These are phyloP conservation scores for Ailanthus altissimus DNA, from an alignment of 345 rosid species.

Conservation along the genomic window DNA sequence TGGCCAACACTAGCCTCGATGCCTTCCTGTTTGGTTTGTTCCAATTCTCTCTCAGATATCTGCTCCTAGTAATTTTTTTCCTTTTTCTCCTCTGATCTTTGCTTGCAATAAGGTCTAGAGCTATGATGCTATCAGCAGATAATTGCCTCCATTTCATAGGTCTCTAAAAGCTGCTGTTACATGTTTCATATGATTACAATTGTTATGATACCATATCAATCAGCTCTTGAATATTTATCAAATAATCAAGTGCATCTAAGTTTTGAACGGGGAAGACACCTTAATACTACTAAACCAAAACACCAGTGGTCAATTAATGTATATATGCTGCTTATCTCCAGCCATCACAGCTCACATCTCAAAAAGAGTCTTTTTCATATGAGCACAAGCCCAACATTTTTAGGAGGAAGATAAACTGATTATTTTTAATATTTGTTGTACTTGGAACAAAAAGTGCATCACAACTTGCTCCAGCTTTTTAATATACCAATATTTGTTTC, in stretches of 20 bases:
- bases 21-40: constrained; percentile 43
- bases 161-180: background rate
- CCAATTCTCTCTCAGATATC: background rate
- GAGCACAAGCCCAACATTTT: background rate
- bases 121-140: background rate
- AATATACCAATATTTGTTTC: background rate
- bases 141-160: background rate
- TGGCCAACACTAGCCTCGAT: constrained; percentile 55
- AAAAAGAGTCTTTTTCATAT: background rate
- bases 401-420: too few species aligned
- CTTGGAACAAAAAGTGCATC: too few species aligned
- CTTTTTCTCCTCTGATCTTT: background rate
- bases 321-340: background rate
- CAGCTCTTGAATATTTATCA: background rate
- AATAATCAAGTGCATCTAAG: background rate
- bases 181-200: background rate
- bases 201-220: background rate
- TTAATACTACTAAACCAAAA: too few species aligned
- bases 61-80: background rate
- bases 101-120: background rate
- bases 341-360: background rate
- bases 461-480: background rate
- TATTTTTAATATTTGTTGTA: too few species aligned
- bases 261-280: background rate
- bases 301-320: background rate